A percentile compares a stretch with the other conserved stretches of the same genome.
phyloP scores from a whole-genome alignment of 345 rosid species.

The Bruguiera sexangula region DNA sequence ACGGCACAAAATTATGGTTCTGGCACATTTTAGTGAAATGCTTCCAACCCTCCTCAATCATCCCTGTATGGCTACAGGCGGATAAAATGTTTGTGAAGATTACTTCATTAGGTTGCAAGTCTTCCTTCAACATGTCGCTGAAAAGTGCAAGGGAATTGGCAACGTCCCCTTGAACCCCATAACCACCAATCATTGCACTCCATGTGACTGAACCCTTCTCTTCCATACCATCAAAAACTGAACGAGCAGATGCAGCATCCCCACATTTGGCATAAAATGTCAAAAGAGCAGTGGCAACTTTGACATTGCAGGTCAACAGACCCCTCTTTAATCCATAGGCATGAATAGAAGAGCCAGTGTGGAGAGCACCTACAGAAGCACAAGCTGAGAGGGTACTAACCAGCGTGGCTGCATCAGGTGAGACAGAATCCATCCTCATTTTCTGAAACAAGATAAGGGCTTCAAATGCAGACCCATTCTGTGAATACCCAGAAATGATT shows the following conservation, averaged over 20 bases:
- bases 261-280: constrained; percentile 32
- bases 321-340: constrained; percentile 47
- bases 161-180: constrained; percentile 26
- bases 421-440: constrained; percentile 41
- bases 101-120: constrained; percentile 27
- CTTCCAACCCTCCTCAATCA: constrained; percentile 72
- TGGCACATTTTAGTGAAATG: constrained; percentile 55
- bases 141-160: constrained; percentile 21
- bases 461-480: constrained; percentile 38
- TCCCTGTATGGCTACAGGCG: constrained; percentile 58
- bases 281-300: constrained; percentile 26
- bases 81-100: constrained; percentile 27
- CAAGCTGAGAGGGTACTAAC: constrained; percentile 46
- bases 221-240: constrained; percentile 22
- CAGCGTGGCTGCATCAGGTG: constrained; percentile 47
- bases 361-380: constrained; percentile 44
- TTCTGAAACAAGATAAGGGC: constrained; percentile 45
- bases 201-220: constrained; percentile 23
- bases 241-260: constrained; percentile 23
- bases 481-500: constrained; percentile 48
- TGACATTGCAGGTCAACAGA: constrained; percentile 11
- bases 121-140: constrained; percentile 20
- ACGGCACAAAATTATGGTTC: constrained; percentile 59
- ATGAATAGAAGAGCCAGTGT: constrained; percentile 58
- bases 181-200: constrained; percentile 34